Evolutionary conservation across 2,329 filamentous ascomycete species (phyloP), one percentile per base, ranked within the genome.

Genomic region (Aspergillus eucalypticola): DNA sequence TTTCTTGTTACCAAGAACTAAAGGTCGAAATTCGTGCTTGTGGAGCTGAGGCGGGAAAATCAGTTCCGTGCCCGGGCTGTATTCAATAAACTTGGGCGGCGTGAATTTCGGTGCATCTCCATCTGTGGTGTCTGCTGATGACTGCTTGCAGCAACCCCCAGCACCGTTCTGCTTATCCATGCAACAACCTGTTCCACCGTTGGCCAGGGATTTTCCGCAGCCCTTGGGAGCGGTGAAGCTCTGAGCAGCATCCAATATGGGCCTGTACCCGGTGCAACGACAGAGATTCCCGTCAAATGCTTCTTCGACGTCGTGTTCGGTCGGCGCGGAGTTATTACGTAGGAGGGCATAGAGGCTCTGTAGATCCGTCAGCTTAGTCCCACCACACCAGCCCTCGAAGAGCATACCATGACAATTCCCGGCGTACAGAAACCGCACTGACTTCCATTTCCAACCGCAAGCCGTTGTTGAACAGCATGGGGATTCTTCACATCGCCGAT

Each of bases 361-460:
- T 11, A 17, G 49, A 51, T n/a, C 3, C 27, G 56, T 67, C 35
- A 65, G 48, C 39, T 41, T 25, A 8, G n/a, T 23, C 13, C 46
- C n/a, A 11, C 38, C 38, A 7, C 10, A 21, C 4, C 2, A 23
- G 23, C 15, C 25, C 8, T 13, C 10, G n/a, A 8, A 19, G 10
- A n/a, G 19, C 75, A 50, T 75, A 84, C 83, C 87, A 98, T 98
- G 64, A 98, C 93, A 70, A 99, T 98, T 2, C 95, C 95, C 4
- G 95, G 95, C 0, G 95, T 98, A 72, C 95, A 99, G 78, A 99
- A 99, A 1, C 93, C 88, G 75, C 88, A 99, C 75, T 99, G 94
- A 67, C 91, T 96, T 52, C 95, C 95, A 78, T 96, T 95, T 32
- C 90, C 86, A 76, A 90, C 90, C 17, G 95, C 94, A 69, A 99